Base-by-base conservation (phyloP, 495 filamentous ascomycete genomes). In the Penicillium waksmanii region DNA sequence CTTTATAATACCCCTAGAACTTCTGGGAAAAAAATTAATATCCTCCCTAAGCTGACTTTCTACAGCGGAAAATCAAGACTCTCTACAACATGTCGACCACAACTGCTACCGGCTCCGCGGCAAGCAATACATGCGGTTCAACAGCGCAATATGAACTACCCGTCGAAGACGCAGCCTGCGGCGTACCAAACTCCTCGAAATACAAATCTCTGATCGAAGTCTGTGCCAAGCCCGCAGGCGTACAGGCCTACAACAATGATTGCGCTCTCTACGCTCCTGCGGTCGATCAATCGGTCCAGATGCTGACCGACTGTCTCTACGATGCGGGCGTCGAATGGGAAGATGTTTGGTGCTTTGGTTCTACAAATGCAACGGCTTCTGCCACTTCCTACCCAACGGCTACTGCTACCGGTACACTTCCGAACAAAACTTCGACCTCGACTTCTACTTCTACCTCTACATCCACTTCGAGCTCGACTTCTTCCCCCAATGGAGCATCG, bases 351-450 rank as follows among this genome's bases (percentile, higher is more conserved):
- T 54, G 72, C 56, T 62, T 66, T 61, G 57, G 55, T 10, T 34
- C 13, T 9, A 31, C 57, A 18, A 57, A 77, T 70, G 9, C 73
- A 34, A 55, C 79, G 70, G 56, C 60, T 46, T 43, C 75, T 71
- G 80, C 38, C 21, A 53, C 56, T 0, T 53, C 49, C 1, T 59
- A 59, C n/a, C 56, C 56, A n/a, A 59, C 56, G 48, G 44, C 53
- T 47, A 48, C 53, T 34, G 34, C 18, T n/a, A 35, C 47, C 9
- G 34, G 10, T 13, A 51, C 47, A 2, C 8, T n/a, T 44, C 8
- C 42, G 10, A 34, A 38, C 11, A 15, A 11, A 12, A 12, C 35
- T 38, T 11, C 11, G 10, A 38, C 5, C 35, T 38, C 35, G 13
- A 43, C 13, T 5, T n/a, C 13, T 43, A 17, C 40, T n/a, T n/a